Percentiles rank a stretch among this genome's conserved stretches.
These are phyloP conservation scores for Xylaria sp. DNA, from an alignment of 2,329 filamentous ascomycete genomes.

Conservation along the genomic window DNA sequence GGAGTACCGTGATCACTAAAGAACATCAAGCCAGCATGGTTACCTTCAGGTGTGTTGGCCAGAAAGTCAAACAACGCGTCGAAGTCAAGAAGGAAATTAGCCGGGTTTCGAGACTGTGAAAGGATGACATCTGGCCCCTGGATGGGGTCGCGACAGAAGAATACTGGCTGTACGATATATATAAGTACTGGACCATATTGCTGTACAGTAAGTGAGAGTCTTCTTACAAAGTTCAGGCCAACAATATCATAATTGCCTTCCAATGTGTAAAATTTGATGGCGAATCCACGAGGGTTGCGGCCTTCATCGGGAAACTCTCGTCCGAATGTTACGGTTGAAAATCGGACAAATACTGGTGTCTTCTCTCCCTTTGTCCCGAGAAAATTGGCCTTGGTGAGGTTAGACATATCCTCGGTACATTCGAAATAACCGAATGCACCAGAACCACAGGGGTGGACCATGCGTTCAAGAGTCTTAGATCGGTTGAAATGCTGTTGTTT, in stretches of 20 bases:
- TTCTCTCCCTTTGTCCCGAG: not conserved
- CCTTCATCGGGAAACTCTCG: too few species aligned
- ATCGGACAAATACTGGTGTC: constrained; percentile 17
- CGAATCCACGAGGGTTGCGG: not conserved
- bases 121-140: constrained; percentile 75
- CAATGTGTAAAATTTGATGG: not conserved
- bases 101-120: constrained; percentile 78
- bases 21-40: constrained; percentile 72
- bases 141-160: too few species aligned
- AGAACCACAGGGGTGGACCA: constrained; percentile 48
- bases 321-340: too few species aligned
- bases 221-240: too few species aligned
- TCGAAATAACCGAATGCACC: constrained; percentile 60
- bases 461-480: constrained; percentile 61
- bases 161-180: too few species aligned
- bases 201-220: too few species aligned
- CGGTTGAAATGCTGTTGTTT: constrained; percentile 65
- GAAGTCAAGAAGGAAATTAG: constrained; percentile 64
- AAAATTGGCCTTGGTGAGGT: too few species aligned
- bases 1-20: constrained; percentile 75
- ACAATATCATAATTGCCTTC: not conserved
- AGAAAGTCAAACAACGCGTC: constrained; percentile 75
- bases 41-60: constrained; percentile 69
- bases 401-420: constrained; percentile 46
- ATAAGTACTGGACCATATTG: too few species aligned